Percentiles rank a stretch among this genome's conserved stretches.
These are phyloP conservation scores for Lablab purpureus DNA, from an alignment of 306 rosid genomes.

Conservation along the genomic window DNA sequence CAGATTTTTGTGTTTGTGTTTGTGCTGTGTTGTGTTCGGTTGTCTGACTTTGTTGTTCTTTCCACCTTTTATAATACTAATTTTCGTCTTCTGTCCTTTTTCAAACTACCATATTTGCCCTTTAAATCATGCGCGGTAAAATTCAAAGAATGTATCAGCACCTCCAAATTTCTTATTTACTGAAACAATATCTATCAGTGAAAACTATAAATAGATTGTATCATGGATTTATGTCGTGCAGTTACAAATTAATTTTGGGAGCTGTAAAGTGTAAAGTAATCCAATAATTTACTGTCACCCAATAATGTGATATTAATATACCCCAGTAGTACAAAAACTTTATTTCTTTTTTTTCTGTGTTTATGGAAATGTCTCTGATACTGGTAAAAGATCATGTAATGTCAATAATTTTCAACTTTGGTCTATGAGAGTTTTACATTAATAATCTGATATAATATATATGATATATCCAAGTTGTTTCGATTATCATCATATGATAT, in stretches of 20 bases:
- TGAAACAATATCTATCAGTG: no score
- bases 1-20: conserved; percentile 5
- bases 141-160: conserved; percentile 30
- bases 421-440: neutral
- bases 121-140: conserved; percentile 43
- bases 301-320: neutral
- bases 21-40: conserved; percentile 17
- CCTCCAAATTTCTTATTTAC: neutral
- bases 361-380: neutral
- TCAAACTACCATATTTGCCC: conserved; percentile 34
- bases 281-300: neutral
- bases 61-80: conserved; percentile 20
- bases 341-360: neutral
- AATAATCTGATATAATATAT: neutral
- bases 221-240: neutral
- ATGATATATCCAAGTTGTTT: neutral
- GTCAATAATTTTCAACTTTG: neutral
- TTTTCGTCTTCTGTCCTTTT: conserved; percentile 27
- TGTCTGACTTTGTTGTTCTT: conserved; percentile 29
- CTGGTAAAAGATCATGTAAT: neutral
- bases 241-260: neutral
- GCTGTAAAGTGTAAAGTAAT: conserved; percentile 10
- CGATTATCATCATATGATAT: neutral
- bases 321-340: neutral
- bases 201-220: neutral